Evolutionary conservation across 371 early-diverging fungal genomes (phyloP).

Genomic region (Mortierella sp.): DNA sequence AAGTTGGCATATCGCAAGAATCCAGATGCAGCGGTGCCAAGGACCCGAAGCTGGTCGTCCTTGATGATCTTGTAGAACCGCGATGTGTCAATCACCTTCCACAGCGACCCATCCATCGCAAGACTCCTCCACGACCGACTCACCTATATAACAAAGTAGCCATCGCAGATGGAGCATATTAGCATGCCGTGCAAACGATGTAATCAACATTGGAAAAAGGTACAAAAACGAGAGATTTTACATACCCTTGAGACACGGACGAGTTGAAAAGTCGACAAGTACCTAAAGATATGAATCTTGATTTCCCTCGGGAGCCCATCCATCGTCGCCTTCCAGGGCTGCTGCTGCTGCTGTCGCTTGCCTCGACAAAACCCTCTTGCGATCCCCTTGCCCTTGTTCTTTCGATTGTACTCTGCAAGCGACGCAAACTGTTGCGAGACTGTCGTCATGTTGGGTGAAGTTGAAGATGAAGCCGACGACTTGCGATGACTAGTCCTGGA

Average conservation of each 20-base stretch:
- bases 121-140: slow-evolving; percentile 61
- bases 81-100: slow-evolving; percentile 63
- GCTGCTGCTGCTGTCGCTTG: slow-evolving; percentile 4
- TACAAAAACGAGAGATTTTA: neutral
- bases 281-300: slow-evolving; percentile 45
- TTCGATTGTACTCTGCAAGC: slow-evolving; percentile 11
- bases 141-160: slow-evolving; percentile 35
- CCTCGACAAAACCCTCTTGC: slow-evolving; percentile 5
- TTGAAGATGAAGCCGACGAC: too few species aligned
- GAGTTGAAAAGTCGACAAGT: slow-evolving; percentile 47
- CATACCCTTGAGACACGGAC: slow-evolving; percentile 47
- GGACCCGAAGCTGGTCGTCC: slow-evolving; percentile 59
- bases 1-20: slow-evolving; percentile 68
- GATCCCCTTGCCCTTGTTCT: slow-evolving; percentile 16
- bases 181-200: neutral
- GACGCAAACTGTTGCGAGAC: slow-evolving; percentile 3
- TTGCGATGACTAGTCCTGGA: neutral
- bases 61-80: slow-evolving; percentile 68
- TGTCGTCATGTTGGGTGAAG: neutral
- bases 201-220: neutral
- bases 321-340: slow-evolving; percentile 10
- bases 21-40: slow-evolving; percentile 63
- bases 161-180: neutral
- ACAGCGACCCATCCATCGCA: slow-evolving; percentile 67
- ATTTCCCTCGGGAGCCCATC: slow-evolving; percentile 50